Evolutionary conservation across 192 early-diverging fungal genomes (phyloP), one percentile per base, ranked within the genome.

Genomic region (Coemansia sp.): DNA sequence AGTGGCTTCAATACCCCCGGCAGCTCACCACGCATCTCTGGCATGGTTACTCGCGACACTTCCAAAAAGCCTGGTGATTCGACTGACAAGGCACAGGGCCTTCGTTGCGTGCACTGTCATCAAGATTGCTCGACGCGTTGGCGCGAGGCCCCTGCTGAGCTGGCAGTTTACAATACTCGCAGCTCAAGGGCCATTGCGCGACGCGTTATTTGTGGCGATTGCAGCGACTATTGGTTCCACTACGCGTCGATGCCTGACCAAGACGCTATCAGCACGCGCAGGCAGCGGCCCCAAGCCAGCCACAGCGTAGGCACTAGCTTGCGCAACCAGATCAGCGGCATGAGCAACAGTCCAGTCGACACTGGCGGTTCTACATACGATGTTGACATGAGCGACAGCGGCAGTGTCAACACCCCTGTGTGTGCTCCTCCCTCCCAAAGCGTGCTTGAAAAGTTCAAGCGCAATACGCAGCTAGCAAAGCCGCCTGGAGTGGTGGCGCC

Each of bases 201-300:
- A 33, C 78, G 78, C 27, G 68, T 85, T 13, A 69, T 85, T 38
- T 85, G 83, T 46, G 70, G 66, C 52, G 75, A 77, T 12, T 85
- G 83, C 29, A 72, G 72, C 43, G 67, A 68, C 29, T 75, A 75
- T 67, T 85, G 83, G 83, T 67, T 65, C 20, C 78, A 67, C 51
- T 85, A 85, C 33, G 83, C 70, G 3, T 3, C 52, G 12, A 85
- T 80, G 83, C 78, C 83, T 3, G 77, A 77, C 47, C 75, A 69
- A 44, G 83, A 85, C 12, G 33, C 52, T 0, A 77, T 80, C 33
- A 70, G 27, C 49, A 41, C 71, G 34, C 81, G 81, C 65, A 77
- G 57, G 71, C 51, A 60, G 33, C 61, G 24, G 63, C 49, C 11
- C 12, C 47, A 18, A 51, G 18, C 43, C 42, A 16, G 9, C 34